A percentile compares a stretch with the other conserved stretches of the same genome.
Evolutionary conservation across 2,329 filamentous ascomycete genomes (phyloP).

Genomic region (Fusarium bulbicola): DNA sequence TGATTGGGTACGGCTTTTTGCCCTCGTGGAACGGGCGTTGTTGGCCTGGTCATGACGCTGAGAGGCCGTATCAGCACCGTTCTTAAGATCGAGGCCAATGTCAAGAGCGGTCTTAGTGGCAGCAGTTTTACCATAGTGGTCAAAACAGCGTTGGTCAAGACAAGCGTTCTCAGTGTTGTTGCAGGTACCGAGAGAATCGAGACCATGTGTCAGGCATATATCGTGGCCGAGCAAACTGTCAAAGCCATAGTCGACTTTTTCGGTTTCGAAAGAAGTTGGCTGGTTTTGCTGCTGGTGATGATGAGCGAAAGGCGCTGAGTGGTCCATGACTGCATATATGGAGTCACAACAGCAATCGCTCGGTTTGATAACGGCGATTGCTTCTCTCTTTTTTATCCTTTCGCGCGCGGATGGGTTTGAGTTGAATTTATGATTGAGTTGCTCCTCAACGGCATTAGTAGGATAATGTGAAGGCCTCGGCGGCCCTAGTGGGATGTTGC

Average conservation of each 20-base stretch:
- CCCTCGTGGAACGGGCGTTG: constrained; percentile 8
- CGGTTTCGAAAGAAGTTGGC: constrained; percentile 31
- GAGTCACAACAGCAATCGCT: constrained; percentile 13
- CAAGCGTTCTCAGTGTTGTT: constrained; percentile 47
- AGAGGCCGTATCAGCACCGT: not conserved
- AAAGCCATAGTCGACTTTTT: constrained; percentile 46
- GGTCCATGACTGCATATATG: constrained; percentile 30
- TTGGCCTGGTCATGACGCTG: constrained; percentile 5
- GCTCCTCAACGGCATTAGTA: constrained; percentile 21
- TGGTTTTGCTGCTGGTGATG: constrained; percentile 28
- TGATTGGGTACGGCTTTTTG: constrained; percentile 22
- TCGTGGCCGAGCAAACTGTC: constrained; percentile 41
- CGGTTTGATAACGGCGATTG: not conserved
- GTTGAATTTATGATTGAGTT: not conserved
- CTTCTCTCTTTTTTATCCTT: constrained; percentile 5
- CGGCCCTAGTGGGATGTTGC: constrained; percentile 32
- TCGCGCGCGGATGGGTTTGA: not conserved
- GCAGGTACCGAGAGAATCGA: constrained; percentile 42
- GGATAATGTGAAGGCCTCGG: constrained; percentile 13
- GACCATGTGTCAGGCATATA: constrained; percentile 36
- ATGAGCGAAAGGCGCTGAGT: constrained; percentile 35
- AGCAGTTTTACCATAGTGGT: constrained; percentile 35
- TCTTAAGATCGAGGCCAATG: constrained; percentile 30
- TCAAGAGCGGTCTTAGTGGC: constrained; percentile 19
- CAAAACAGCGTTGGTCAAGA: constrained; percentile 43